Evolutionary conservation across 177 flowering plant species (phyloP), one percentile per base, ranked within the genome.

Genomic region (Vitis hybrid): DNA sequence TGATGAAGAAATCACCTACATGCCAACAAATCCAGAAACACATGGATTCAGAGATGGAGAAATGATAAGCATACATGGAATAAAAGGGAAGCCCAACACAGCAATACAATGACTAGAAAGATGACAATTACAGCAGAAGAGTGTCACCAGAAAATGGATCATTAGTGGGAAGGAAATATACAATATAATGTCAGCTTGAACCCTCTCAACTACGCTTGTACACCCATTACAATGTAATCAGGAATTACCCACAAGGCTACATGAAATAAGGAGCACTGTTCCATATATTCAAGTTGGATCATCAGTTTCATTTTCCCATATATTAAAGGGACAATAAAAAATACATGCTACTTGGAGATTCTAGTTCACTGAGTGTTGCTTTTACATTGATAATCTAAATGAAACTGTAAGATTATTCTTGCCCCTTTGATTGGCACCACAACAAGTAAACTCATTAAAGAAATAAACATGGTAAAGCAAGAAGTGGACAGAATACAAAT

Each of bases 1-100:
- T 63, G 99, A 84, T 58, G 95, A 86, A 70, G 93, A 86, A 70
- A 88, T 84, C 51, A 93, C 98, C 99, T 95, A 83, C 58, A 68
- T 68, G 24, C 5, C 32, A 74, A 55, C 58, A 30, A 70, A 53
- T 51, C 56, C 65, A 24, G 32, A 66, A 18, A 63, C 27, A 18
- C 9, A 21, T 41, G 21, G 66, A 52, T 58, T 51, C 27, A 65
- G 21, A 18, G 49, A 67, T 63, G 35, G 56, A 2, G 12, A 3
- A 14, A 30, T 13, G 64, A 27, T 32, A 59, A 32, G 27, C 32
- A 27, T 30, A 21, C 32, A 74, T 21, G 46, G 46, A 41, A 11
- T 20, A 65, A 9, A 30, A 12, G 27, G 54, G 6, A 7, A 17
- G 63, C 27, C 12, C 9, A 9, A 48, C 10, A 51, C 10, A 9